Conservation (phyloP, 108 stramenopile species). For the Skeletonema menzelii region DNA sequence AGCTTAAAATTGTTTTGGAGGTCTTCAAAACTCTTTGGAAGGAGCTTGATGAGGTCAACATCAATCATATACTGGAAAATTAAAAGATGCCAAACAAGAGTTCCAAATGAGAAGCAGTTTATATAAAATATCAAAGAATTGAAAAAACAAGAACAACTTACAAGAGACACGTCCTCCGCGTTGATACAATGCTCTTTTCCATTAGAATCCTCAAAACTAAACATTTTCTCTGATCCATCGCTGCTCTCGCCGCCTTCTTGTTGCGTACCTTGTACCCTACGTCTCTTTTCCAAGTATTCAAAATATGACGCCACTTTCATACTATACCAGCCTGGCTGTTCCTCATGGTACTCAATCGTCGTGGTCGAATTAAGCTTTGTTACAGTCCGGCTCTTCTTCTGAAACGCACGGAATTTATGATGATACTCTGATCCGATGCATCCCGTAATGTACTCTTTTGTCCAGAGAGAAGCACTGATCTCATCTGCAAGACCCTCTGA, state of each 20-base stretch:
- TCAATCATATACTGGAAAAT: conserved; percentile 69
- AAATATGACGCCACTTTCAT: conserved; percentile 67
- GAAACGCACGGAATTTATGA: conserved; percentile 64
- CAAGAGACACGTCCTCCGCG: conserved; percentile 46
- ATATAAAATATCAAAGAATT: not conserved
- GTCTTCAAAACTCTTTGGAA: conserved; percentile 50
- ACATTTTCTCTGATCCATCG: conserved; percentile 8
- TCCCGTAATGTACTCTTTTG: conserved; percentile 39
- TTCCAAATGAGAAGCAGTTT: not conserved
- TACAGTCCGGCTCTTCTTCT: conserved; percentile 12
- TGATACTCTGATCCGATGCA: conserved; percentile 45
- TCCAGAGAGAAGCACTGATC: conserved; percentile 47
- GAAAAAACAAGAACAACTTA: conserved; percentile 8
- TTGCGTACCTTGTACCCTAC: not conserved
- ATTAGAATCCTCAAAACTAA: conserved; percentile 45
- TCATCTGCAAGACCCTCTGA: conserved; percentile 55
- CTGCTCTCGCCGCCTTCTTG: not conserved
- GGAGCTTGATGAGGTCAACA: conserved; percentile 57
- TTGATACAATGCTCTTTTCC: conserved; percentile 45
- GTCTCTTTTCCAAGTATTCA: conserved; percentile 44
- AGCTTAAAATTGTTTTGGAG: conserved; percentile 61
- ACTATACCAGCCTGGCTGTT: conserved; percentile 35
- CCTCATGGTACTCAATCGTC: conserved; percentile 14
- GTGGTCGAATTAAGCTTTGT: not conserved
- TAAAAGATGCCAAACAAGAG: not conserved